phyloP scores from a whole-genome alignment of 257 asterid genomes.

The Solanum paucissectum region DNA sequence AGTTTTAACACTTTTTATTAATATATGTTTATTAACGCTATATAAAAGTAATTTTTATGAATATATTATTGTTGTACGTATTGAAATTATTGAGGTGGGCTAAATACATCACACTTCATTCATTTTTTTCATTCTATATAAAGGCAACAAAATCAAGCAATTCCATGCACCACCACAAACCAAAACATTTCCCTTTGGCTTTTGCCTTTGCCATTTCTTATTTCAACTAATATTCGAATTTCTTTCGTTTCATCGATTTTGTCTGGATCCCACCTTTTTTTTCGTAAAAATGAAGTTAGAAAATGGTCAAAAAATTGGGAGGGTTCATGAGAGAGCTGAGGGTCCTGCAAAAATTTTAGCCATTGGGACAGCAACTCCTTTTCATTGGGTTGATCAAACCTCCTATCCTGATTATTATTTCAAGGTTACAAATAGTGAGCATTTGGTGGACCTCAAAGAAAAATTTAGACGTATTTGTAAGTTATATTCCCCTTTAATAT shows the following conservation, averaged over 20 bases:
- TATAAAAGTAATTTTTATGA: too few relatives aligned
- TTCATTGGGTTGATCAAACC: background rate
- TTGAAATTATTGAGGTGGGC: background rate
- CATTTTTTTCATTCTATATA: background rate
- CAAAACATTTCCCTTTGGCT: background rate
- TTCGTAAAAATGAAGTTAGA: background rate
- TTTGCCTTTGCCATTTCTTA: background rate
- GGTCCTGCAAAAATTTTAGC: background rate
- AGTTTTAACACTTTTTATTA: too few relatives aligned
- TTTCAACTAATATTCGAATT: background rate
- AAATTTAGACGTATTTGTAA: background rate
- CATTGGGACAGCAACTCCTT: background rate
- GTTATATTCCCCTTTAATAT: background rate
- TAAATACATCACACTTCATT: background rate
- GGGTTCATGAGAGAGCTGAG: background rate
- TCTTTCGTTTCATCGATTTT: background rate
- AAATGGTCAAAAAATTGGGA: background rate
- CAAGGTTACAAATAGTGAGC: background rate
- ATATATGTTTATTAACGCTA: too few relatives aligned
- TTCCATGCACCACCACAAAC: background rate
- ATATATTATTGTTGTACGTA: background rate
- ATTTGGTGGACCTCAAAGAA: background rate
- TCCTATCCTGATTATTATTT: background rate
- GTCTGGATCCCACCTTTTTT: accelerated
- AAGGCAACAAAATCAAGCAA: background rate